A percentile compares a stretch with the other conserved stretches of the same genome.
Evolutionary conservation across 768 basidiomycete species (phyloP).

Genomic region (Tubosaeta sp.): DNA sequence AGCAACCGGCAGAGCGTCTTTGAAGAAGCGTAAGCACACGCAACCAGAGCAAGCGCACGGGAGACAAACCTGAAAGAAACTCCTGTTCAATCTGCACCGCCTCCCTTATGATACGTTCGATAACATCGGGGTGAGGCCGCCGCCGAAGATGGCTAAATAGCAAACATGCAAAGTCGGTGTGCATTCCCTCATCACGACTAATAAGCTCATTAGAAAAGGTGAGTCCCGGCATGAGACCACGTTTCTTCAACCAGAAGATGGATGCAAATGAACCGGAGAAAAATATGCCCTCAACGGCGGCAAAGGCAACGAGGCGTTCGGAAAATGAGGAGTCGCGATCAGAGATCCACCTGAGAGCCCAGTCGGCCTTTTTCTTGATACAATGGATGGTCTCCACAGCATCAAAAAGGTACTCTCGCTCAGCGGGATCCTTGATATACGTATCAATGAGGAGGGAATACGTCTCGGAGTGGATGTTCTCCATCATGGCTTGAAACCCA

Average conservation of each 20-base stretch:
- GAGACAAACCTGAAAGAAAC: constrained; percentile 63
- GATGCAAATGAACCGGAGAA: constrained; percentile 91
- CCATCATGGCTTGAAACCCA: constrained; percentile 98
- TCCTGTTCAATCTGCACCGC: constrained; percentile 84
- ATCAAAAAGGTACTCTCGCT: constrained; percentile 80
- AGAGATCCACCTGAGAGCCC: constrained; percentile 90
- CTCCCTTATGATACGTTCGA: constrained; percentile 69
- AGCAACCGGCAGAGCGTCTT: constrained; percentile 76
- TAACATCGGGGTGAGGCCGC: constrained; percentile 72
- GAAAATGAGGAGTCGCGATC: constrained; percentile 75
- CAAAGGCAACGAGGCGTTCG: constrained; percentile 90
- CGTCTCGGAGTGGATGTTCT: constrained; percentile 94
- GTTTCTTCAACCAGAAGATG: constrained; percentile 96
- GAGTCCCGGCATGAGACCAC: constrained; percentile 93
- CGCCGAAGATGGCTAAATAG: constrained; percentile 76
- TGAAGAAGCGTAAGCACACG: background rate
- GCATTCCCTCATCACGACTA: constrained; percentile 90
- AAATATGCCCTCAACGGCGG: constrained; percentile 95
- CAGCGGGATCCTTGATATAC: constrained; percentile 74
- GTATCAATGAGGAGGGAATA: constrained; percentile 94
- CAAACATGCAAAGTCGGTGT: constrained; percentile 93
- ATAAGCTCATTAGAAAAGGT: constrained; percentile 96
- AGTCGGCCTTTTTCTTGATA: constrained; percentile 87
- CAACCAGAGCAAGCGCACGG: too few species aligned
- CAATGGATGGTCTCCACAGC: constrained; percentile 91